phyloP scores from a whole-genome alignment of 2,329 filamentous ascomycete genomes.

The Colletotrichum tropicale region DNA sequence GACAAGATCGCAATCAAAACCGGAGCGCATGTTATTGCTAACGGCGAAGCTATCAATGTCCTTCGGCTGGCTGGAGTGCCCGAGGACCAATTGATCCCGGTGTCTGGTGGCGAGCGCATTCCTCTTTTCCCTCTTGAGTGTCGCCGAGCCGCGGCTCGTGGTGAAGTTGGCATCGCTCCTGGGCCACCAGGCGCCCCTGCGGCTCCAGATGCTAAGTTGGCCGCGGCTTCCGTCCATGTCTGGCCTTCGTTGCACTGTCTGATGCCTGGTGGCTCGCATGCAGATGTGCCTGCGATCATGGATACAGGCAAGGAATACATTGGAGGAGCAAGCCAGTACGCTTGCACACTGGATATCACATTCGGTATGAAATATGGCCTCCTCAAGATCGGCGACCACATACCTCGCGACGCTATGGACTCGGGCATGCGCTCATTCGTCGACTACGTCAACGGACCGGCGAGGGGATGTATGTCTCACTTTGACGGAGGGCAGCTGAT shows the following conservation, averaged over 20 bases:
- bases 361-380: slow-evolving; percentile 24
- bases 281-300: not conserved
- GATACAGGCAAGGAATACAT: not conserved
- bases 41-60: not conserved
- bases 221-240: slow-evolving; percentile 22
- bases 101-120: not conserved
- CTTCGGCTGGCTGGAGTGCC: not conserved
- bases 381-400: slow-evolving; percentile 6
- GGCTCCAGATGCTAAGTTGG: slow-evolving; percentile 3
- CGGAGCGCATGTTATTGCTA: not conserved
- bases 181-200: not conserved
- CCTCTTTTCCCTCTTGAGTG: not conserved
- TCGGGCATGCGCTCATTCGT: slow-evolving; percentile 7
- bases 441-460: slow-evolving; percentile 15
- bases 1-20: not conserved
- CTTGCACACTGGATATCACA: slow-evolving; percentile 24
- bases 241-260: slow-evolving; percentile 28
- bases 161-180: not conserved
- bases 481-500: slow-evolving; percentile 29
- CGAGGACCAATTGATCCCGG: not conserved
- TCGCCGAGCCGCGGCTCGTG: not conserved
- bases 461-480: slow-evolving; percentile 15
- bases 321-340: slow-evolving; percentile 2
- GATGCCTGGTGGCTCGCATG: slow-evolving; percentile 20
- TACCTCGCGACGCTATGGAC: not conserved